A percentile compares a stretch with the other conserved stretches of the same genome.
These are phyloP conservation scores for Posidonia australis DNA, from an alignment of 106 monocot genomes.

Conservation along the genomic window DNA sequence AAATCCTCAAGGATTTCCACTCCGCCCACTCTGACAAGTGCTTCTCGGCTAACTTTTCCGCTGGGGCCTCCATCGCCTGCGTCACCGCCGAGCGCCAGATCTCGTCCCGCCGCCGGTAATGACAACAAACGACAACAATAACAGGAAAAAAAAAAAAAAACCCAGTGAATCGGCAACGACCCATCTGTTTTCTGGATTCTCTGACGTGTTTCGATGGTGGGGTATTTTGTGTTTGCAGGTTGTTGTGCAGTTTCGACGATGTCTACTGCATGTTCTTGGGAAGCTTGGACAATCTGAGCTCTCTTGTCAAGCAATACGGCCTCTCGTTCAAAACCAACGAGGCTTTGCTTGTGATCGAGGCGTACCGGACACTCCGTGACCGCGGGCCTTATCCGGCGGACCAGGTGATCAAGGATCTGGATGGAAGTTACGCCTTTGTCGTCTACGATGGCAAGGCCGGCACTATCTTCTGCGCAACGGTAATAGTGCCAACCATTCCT, in stretches of 20 bases:
- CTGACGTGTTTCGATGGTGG: not conserved
- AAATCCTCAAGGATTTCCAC: conserved; percentile 56
- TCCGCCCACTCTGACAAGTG: conserved; percentile 25
- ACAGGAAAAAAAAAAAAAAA: too few relatives aligned
- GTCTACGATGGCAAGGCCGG: conserved; percentile 57
- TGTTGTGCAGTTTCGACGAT: conserved; percentile 75
- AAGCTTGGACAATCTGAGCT: conserved; percentile 60
- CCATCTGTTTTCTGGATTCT: not conserved
- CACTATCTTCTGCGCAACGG: conserved; percentile 71
- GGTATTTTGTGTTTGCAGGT: conserved; percentile 11
- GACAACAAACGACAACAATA: too few relatives aligned
- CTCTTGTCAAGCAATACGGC: conserved; percentile 76
- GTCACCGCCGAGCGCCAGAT: conserved; percentile 10
- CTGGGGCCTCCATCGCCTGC: conserved; percentile 58
- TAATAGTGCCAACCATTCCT: too few relatives aligned
- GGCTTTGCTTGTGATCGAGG: conserved; percentile 77
- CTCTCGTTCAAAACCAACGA: conserved; percentile 58
- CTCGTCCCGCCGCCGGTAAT: conserved; percentile 29
- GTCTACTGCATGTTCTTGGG: conserved; percentile 79
- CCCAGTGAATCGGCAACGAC: not conserved
- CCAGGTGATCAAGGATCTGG: conserved; percentile 80
- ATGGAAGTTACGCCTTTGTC: conserved; percentile 72
- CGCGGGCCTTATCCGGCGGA: conserved; percentile 94
- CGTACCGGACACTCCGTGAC: conserved; percentile 94
- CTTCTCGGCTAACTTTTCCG: conserved; percentile 51